Base-by-base conservation (phyloP, 169 alveolate species). In the Plasmodium relictum region DNA sequence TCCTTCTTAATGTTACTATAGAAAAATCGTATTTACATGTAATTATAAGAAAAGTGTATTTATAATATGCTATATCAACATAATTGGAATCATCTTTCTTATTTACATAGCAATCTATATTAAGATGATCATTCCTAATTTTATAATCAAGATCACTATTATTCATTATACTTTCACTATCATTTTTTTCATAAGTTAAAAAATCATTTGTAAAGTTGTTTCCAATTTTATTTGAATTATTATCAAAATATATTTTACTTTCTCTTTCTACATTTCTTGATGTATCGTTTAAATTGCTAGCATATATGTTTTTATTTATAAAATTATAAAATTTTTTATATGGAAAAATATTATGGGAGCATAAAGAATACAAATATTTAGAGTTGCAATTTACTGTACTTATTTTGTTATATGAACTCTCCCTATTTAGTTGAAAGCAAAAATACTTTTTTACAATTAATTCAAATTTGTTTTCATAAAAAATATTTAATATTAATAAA, bases 1-100 rank as follows among this genome's bases (percentile, higher is more conserved):
- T 62, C 31, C 37, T 69, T 18, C 73, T 68, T 14, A 83, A 62
- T 24, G 62, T 68, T 10, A 83, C 31, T n/a, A 83, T 41, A 10
- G 54, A 68, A 6, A 83, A 8, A 50, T 83, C 74, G 22, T 41
- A 68, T 48, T 83, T 83, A n/a, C 50, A 39, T 14, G 91, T 68
- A 54, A 83, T 68, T 37, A 83, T 8, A 14, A 83, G 6, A 37
- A 69, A 83, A 2, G 41, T 26, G 42, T 68, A 56, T 68, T 83
- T 66, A 44, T 70, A 54, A 10, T 54, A 16, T 31, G 22, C 18
- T 52, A 24, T 20, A 18, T 45, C 68, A 42, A 18, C 5, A 10
- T 31, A n/a, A 14, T 18, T 68, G 16, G 14, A 8, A 18, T 52
- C n/a, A 3, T 65, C 26, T 2, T 58, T 50, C n/a, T 22, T n/a